Base-by-base conservation (phyloP, 495 filamentous ascomycete species). In the Copromyces sp. region DNA sequence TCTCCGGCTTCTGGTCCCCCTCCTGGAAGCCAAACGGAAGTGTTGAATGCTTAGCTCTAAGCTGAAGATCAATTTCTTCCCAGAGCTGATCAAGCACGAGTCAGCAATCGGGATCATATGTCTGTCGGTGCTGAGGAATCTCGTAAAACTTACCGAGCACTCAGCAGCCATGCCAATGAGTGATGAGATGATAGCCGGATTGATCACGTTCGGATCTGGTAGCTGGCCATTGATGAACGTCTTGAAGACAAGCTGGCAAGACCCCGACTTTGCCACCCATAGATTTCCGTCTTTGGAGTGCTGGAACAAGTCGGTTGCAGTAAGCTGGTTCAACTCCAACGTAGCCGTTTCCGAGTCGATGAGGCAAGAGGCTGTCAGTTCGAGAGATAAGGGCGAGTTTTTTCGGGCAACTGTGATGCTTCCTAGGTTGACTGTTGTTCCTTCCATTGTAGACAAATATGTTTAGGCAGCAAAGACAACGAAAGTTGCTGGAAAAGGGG, bases 241-340 rank as follows among this genome's bases (percentile, higher is more conserved):
- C 59, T 32, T 39, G 37, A 80, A 70, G 2, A 78, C 72, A 20
- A 80, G 37, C 69, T 70, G 72, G 59, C 78, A 79, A 42, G 75
- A 77, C 4, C 78, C 75, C 38, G 75, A 77, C 72, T 78, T 80
- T 2, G 79, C 71, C 38, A 81, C 73, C 77, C 78, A 81, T 11
- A 81, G 61, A 0, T 65, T 53, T 2, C 78, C 79, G 0, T 68
- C 38, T 14, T 71, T 69, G 5, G 70, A 75, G 14, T 73, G 71
- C 4, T 73, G 38, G 16, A 9, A 71, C 11, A 81, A 37, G 11
- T 74, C 74, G 7, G 69, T 17, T 3, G 77, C 76, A 7, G 73
- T 76, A 3, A 69, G n/a, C 11, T 37, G 11, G 1, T 38, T 39
- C 3, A 41, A 9, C 53, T 61, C 75, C 9, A 16, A 7, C 29